Base-by-base conservation (phyloP, 805 yeast species). In the Kazachstania viticola region DNA sequence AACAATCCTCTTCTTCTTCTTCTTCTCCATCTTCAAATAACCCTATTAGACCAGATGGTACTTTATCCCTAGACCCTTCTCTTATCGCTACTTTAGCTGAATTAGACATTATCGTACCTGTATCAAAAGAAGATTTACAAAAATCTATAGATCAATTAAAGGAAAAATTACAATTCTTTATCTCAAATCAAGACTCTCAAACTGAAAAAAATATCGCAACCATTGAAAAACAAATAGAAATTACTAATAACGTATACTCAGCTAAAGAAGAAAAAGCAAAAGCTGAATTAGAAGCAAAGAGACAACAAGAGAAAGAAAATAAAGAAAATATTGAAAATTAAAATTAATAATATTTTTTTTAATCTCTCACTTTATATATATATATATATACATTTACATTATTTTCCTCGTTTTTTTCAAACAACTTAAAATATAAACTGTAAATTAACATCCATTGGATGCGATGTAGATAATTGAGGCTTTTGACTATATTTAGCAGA, bases 401-500 rank as follows among this genome's bases (percentile, higher is more conserved):
- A n/a, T n/a, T n/a, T n/a, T n/a, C n/a, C n/a, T 17, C 15, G 8
- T 28, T 16, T 32, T 14, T 12, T 18, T 24, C 14, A 29, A 30
- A 16, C 5, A 5, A 4, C 8, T 44, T 54, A 68, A 38, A 70
- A 46, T 8, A 67, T 61, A 40, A 73, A 73, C 39, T 61, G 66
- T 32, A 70, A 47, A 39, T 71, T 70, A 21, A 63, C 61, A 43
- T 82, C 88, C 39, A 80, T 70, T n/a, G 87, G 88, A 55, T 82
- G 94, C 3, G 85, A 75, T 6, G 82, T 61, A 16, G 84, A 73
- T 35, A 83, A 59, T 58, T 83, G 95, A 2, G 94, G 94, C 47
- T 79, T 81, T 55, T 84, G 95, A 7, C 77, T 57, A 58, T 79
- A 83, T 51, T 75, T 78, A 0, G 67, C 67, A 14, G 61, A 49